Conservation (phyloP, 164 flowering plant species). For the Nelumbo lutea region DNA sequence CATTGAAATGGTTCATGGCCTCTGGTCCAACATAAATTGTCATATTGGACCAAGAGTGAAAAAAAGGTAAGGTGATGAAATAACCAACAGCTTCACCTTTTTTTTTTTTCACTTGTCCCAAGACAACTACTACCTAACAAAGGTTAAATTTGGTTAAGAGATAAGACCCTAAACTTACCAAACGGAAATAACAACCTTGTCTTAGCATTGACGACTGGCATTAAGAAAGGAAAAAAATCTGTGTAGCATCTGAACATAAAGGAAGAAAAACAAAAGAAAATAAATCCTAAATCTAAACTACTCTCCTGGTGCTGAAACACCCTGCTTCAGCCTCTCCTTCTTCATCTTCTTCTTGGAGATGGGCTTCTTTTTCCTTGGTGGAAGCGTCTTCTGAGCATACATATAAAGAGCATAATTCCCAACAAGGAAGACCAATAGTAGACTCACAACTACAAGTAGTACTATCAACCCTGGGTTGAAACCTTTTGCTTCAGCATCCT, state of each 20-base stretch:
- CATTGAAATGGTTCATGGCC: too few species aligned
- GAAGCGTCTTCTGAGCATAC: constrained; percentile 87
- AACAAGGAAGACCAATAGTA: constrained; percentile 57
- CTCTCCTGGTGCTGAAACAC: constrained; percentile 98
- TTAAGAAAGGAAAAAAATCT: constrained; percentile 10
- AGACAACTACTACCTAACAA: too few species aligned
- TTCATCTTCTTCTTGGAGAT: constrained; percentile 98
- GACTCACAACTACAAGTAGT: constrained; percentile 64
- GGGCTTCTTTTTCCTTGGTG: constrained; percentile 93
- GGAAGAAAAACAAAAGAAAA: neutral
- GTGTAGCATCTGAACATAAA: constrained; percentile 2
- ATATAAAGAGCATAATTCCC: constrained; percentile 73
- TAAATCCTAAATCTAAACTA: constrained; percentile 21
- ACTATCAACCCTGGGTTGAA: constrained; percentile 91
- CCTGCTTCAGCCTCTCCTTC: constrained; percentile 93
- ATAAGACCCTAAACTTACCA: neutral
- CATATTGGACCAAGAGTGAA: too few species aligned
- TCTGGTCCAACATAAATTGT: too few species aligned
- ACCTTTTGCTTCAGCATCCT: constrained; percentile 49
- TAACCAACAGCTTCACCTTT: too few species aligned
- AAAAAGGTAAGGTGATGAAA: too few species aligned
- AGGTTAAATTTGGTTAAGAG: neutral
- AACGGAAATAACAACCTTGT: neutral
- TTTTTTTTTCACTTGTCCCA: too few species aligned
- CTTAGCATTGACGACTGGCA: constrained; percentile 10